Base-by-base conservation (phyloP, 768 basidiomycete species). In the Leccinellum albellum region DNA sequence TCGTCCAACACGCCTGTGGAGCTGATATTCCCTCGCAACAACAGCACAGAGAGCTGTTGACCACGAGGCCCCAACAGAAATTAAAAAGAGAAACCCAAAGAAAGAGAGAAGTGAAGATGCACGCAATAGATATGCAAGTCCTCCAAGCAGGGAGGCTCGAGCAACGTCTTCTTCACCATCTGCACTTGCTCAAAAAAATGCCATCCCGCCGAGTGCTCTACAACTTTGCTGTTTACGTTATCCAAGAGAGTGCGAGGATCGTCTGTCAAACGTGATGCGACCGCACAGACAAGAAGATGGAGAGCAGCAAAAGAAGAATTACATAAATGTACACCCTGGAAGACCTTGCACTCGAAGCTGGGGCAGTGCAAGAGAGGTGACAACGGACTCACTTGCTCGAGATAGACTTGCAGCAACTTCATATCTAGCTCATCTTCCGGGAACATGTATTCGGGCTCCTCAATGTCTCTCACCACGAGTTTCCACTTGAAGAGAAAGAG, bases 331-430 rank as follows among this genome's bases (percentile, higher is more conserved):
- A 83, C 63, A 0, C 79, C 79, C 4, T 80, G 77, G 1, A 61
- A 63, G 23, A 87, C 62, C 17, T 76, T 73, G 23, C 74, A 72
- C 37, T 85, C 78, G 61, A 94, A 91, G 5, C 82, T 82, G 0
- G 84, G 84, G 4, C 84, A 80, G 62, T 94, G 91, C 5, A 96
- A 75, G 4, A 94, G 76, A 1, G 91, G 90, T 0, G 81, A 63
- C 53, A 79, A 74, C n/a, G 78, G 57, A 64, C 91, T 88, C 56
- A 78, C 54, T 32, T 79, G 60, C 1, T 59, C 57, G 66, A 94
- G 95, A 64, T 87, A 93, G 24, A 83, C 70, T 35, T 86, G 78
- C 35, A 91, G 70, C 37, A 94, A 77, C 0, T 61, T 45, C 8
- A 58, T 44, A 14, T 81, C 74, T 46, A 94, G 78, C 46, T 82